Evolutionary conservation across 2,329 filamentous ascomycete genomes (phyloP), one percentile per base, ranked within the genome.

Genomic region (Ascocoryne sarcoides): DNA sequence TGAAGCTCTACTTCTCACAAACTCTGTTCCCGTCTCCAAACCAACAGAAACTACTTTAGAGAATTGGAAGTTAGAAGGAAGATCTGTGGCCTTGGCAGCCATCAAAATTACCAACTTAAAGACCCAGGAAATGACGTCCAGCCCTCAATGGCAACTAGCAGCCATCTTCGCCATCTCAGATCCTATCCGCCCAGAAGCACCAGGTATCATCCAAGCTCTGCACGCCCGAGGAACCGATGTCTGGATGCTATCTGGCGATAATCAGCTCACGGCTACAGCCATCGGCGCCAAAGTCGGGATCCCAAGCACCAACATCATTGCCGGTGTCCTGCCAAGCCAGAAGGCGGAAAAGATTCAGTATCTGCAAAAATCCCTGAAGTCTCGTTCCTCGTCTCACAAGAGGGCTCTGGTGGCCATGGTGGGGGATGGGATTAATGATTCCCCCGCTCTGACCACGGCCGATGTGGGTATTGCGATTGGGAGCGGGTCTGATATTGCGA

Each of bases 231-330:
- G 82, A 15, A 79, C 84, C 34, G 75, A 79, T 21, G 83, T 94
- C 3, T 95, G 82, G 78, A 93, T 95, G 86, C 79, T 95, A 28
- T 93, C 87, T 0, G 89, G 89, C 20, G 89, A 95, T 65, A 95
- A 95, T 56, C 66, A 69, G n/a, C 79, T 69, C n/a, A 95, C 89
- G 0, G 89, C 89, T 2, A 69, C 73, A 15, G 86, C 87, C 0
- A 85, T 95, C 2, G 89, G 84, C 1, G 65, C 70, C 2, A 76
- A 76, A 54, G 70, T 95, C 14, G 85, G 85, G 16, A 95, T 95
- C 48, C 72, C 77, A 0, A 55, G 68, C 1, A 65, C 69, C 40
- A 84, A 93, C 57, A 81, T 95, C 49, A 84, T 94, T 47, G 87
- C 89, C 9, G 86, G 86, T 48, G 87, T 95, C 4, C 75, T 95